phyloP scores from a whole-genome alignment of 2,329 filamentous ascomycete genomes.

The Fusarium brevicatenulatum region DNA sequence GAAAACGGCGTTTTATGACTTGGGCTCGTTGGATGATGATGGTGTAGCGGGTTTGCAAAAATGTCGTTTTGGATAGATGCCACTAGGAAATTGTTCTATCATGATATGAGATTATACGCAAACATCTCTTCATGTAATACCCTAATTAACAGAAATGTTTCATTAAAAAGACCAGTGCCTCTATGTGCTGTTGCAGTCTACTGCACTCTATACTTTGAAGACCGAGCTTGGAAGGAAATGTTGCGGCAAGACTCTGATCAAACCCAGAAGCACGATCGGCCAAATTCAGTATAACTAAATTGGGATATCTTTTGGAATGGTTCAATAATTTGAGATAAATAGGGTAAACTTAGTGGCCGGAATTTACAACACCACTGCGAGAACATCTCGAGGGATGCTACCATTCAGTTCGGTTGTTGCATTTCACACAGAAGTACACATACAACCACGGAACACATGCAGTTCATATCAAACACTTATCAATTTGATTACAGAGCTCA shows the following conservation, averaged over 20 bases:
- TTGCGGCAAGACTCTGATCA: not conserved
- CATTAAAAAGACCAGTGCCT: too few species aligned
- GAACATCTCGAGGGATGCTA: not conserved
- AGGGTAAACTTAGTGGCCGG: not conserved
- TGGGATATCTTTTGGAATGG: not conserved
- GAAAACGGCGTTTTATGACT: constrained; percentile 26
- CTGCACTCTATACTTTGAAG: not conserved
- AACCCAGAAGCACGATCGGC: not conserved
- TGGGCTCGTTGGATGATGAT: constrained; percentile 9
- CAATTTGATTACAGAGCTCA: constrained; percentile 26
- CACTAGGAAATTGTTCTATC: constrained; percentile 7
- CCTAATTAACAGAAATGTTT: constrained; percentile 16
- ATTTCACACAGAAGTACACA: not conserved
- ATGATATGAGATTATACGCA: constrained; percentile 14
- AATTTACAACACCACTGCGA: not conserved
- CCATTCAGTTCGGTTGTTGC: too few species aligned
- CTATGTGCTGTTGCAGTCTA: not conserved
- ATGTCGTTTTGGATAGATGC: constrained; percentile 19
- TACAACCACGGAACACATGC: not conserved
- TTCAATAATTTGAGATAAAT: not conserved
- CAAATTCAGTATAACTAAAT: not conserved
- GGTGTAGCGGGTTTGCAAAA: constrained; percentile 17
- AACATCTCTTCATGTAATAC: constrained; percentile 23
- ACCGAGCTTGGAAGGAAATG: not conserved
- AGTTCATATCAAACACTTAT: not conserved